Evolutionary conservation across 2,329 filamentous ascomycete species (phyloP).

Genomic region (Diaporthe capsici): DNA sequence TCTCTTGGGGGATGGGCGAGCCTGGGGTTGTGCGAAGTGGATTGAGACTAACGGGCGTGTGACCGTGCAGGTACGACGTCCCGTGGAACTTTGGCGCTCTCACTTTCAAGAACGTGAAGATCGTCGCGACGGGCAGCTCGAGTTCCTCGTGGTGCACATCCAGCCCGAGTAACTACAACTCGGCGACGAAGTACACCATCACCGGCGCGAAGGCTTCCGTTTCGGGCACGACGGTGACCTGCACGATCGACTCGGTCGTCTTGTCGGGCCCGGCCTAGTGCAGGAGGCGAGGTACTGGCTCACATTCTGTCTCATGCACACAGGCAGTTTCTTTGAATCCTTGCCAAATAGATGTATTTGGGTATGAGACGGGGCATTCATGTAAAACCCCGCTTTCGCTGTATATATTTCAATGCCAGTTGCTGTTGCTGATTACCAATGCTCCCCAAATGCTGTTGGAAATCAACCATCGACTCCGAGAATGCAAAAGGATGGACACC

Average conservation of each 20-base stretch:
- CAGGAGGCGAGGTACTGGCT: neutral
- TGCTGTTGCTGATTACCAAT: neutral
- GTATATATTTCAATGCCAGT: slow-evolving; percentile 14
- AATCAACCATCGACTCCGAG: neutral
- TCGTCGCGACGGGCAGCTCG: slow-evolving; percentile 54
- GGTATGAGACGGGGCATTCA: neutral
- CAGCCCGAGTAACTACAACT: slow-evolving; percentile 55
- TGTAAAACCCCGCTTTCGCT: neutral
- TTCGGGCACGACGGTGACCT: slow-evolving; percentile 58
- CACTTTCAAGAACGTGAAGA: slow-evolving; percentile 61
- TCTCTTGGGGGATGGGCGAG: neutral
- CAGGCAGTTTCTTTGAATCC: neutral
- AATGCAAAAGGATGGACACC: neutral
- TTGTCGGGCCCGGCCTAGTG: slow-evolving; percentile 49
- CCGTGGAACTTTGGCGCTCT: slow-evolving; percentile 57
- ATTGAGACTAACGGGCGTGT: neutral
- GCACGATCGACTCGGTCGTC: slow-evolving; percentile 60
- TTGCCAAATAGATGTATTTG: neutral
- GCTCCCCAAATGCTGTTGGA: no score
- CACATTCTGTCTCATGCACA: neutral
- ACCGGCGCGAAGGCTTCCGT: slow-evolving; percentile 52
- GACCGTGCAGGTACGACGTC: slow-evolving; percentile 48
- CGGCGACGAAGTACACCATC: slow-evolving; percentile 53
- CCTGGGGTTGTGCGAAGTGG: neutral
- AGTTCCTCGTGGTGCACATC: slow-evolving; percentile 52